Evolutionary conservation across 176 grass and related monocot genomes (phyloP), one percentile per base, ranked within the genome.

Genomic region (Tuctoria greenei): DNA sequence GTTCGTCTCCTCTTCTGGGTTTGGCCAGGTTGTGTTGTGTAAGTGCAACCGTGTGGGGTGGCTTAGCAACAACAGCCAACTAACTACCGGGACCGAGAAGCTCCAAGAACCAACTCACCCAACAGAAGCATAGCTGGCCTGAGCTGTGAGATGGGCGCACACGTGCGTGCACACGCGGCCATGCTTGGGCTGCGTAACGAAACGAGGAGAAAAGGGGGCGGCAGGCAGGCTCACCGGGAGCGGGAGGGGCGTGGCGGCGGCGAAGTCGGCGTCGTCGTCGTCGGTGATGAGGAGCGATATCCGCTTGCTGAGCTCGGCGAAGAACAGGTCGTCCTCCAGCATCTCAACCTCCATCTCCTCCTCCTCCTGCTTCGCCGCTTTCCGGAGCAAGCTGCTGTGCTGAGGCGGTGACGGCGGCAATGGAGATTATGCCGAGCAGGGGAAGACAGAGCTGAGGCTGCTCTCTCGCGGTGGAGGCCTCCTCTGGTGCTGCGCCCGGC

Each of bases 251-350:
- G 67, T 56, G 1, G 52, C 66, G 70, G 43, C 27, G 37, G 26
- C 67, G 78, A 92, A 88, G 39, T 92, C 95, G 28, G 86, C 84
- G 5, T 94, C 95, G 46, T 98, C 95, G 47, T 98, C 95, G 65
- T 98, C 95, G 84, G 86, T 98, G 78, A 98, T 90, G 50, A 98
- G 82, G 24, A 92, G 91, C 13, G 95, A 90, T 76, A 98, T 98
- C 79, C 86, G 87, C 87, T 95, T 89, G 91, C 95, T 98, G 73
- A 95, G 88, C 65, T 98, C 91, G 7, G 95, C 95, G 72, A 98
- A 98, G 86, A 92, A 86, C 60, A 92, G 23, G 93, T 98, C 95
- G 82, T 98, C 88, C 64, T 93, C 91, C 44, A 85, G 58, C 84
- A 90, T 83, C 82, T 88, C 80, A 40, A 83, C 58, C 67, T 84